A percentile compares a stretch with the other conserved stretches of the same genome.
These are phyloP conservation scores for Leptodermis oblonga DNA, from an alignment of 257 asterid species.

Conservation along the genomic window DNA sequence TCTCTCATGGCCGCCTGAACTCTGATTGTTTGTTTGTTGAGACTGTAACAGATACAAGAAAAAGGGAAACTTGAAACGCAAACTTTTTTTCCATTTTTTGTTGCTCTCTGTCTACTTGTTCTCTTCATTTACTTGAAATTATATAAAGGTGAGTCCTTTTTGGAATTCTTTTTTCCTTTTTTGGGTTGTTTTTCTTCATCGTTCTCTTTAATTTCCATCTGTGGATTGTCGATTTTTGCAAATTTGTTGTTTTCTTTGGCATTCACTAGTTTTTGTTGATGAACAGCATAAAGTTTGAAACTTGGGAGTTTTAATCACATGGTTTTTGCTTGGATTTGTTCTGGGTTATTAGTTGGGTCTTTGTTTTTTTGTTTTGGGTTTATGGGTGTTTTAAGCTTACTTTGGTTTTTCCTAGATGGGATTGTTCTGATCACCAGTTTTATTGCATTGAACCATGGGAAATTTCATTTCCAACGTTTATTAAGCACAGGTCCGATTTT, in stretches of 20 bases:
- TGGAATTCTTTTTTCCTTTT: constrained; percentile 10
- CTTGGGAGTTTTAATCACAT: constrained; percentile 9
- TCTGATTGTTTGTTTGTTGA: constrained; percentile 18
- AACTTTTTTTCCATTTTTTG: background rate
- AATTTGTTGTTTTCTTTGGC: no score
- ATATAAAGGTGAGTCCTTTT: constrained; percentile 33
- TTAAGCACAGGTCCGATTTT: background rate
- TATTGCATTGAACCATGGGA: background rate
- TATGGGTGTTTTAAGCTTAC: background rate
- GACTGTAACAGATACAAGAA: background rate
- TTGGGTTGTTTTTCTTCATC: constrained; percentile 1
- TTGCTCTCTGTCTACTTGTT: background rate
- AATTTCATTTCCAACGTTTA: background rate
- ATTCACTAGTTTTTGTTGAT: background rate
- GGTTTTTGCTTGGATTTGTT: constrained; percentile 7
- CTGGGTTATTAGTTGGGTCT: constrained; percentile 1
- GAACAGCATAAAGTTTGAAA: constrained; percentile 7
- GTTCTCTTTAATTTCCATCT: no score
- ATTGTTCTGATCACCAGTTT: constrained; percentile 7
- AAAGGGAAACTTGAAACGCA: background rate
- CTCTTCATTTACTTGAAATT: constrained; percentile 13
- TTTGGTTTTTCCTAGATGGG: background rate
- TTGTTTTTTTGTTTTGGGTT: background rate
- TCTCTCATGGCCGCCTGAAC: constrained; percentile 62
- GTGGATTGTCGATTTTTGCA: no score